A percentile compares a stretch with the other conserved stretches of the same genome.
These are phyloP conservation scores for Nicotiana tabacum DNA, from an alignment of 257 asterid species.

Conservation along the genomic window DNA sequence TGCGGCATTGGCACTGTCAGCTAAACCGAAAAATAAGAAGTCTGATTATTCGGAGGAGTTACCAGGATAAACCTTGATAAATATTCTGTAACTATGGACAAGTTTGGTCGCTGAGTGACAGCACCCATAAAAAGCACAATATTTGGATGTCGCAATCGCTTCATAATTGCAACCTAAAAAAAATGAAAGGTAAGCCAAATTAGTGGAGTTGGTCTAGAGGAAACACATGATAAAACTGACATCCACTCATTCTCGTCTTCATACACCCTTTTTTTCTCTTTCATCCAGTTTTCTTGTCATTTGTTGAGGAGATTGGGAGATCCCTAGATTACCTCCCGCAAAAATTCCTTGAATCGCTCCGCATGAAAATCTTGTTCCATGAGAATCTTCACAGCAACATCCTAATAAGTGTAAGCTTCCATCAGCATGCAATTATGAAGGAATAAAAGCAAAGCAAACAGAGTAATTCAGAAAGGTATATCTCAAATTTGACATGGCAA, in stretches of 20 bases:
- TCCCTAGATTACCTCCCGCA: slow-evolving; percentile 56
- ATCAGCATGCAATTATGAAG: slow-evolving; percentile 8
- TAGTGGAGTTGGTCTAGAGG: neutral
- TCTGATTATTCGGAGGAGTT: neutral
- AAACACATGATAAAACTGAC: neutral
- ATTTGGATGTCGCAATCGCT: slow-evolving; percentile 91
- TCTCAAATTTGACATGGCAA: neutral
- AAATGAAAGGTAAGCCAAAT: slow-evolving; percentile 17
- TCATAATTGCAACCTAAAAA: slow-evolving; percentile 85
- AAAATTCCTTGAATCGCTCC: slow-evolving; percentile 70
- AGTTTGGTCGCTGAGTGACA: slow-evolving; percentile 83
- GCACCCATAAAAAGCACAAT: slow-evolving; percentile 99
- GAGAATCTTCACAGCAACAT: slow-evolving; percentile 96
- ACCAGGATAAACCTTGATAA: slow-evolving; percentile 55
- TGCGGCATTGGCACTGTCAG: neutral
- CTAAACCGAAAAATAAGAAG: neutral
- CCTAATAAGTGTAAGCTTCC: slow-evolving; percentile 37
- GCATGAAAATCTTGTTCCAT: slow-evolving; percentile 88
- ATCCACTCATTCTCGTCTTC: neutral
- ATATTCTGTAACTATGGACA: slow-evolving; percentile 92
- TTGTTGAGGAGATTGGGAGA: neutral
- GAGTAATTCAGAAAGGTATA: neutral
- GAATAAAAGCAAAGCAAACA: neutral
- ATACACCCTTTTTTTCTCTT: neutral
- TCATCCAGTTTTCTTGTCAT: neutral